These are phyloP conservation scores for Rubia peregrina DNA, from an alignment of 305 asterid species.

Conservation along the genomic window DNA sequence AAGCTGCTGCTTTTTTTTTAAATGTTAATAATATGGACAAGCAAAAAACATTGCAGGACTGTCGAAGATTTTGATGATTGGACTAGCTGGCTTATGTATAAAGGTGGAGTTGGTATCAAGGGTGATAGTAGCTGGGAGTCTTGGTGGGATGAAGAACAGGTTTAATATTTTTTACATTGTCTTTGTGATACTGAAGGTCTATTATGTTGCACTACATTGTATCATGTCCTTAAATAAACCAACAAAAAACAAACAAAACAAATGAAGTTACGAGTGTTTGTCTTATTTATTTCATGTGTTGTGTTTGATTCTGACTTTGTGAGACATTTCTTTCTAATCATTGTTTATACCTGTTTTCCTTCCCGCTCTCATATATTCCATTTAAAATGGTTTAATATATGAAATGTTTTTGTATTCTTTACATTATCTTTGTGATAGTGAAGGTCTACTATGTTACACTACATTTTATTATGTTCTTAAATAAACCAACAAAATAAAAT, in stretches of 20 bases:
- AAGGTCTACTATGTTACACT: not conserved
- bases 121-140: constrained; percentile 99
- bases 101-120: constrained; percentile 97
- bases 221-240: not conserved
- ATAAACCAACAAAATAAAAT: not conserved
- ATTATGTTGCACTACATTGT: not conserved
- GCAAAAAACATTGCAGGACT: constrained; percentile 47
- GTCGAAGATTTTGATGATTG: constrained; percentile 99
- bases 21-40: constrained; percentile 6
- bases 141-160: constrained; percentile 99
- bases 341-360: not conserved
- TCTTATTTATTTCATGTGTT: not conserved
- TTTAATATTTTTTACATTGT: constrained; percentile 16
- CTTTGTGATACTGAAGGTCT: not conserved
- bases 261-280: not conserved
- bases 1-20: not conserved
- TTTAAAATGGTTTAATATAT: not conserved
- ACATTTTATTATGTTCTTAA: not conserved
- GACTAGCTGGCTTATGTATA: constrained; percentile 96
- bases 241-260: not conserved
- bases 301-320: not conserved
- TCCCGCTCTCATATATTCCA: not conserved
- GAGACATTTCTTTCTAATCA: constrained; percentile 2
- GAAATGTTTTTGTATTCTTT: constrained; percentile 5
- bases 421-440: not conserved